These are phyloP conservation scores for Coemansia sp. DNA, from an alignment of 192 early-diverging fungal genomes.

Conservation along the genomic window DNA sequence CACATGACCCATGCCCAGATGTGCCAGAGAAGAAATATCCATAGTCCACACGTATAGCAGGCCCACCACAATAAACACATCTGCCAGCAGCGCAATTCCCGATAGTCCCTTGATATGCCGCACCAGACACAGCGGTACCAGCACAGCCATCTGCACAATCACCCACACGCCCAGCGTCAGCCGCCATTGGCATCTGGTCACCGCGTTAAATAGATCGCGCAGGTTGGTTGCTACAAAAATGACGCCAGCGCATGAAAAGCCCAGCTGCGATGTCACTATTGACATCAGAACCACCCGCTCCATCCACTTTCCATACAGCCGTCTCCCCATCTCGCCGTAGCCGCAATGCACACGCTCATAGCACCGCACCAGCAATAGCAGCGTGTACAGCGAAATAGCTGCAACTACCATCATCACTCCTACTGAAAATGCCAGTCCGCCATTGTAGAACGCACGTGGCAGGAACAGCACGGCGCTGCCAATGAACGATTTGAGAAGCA, in stretches of 20 bases:
- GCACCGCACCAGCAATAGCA: conserved; percentile 62
- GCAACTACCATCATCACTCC: conserved; percentile 55
- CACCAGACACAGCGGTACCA: conserved; percentile 82
- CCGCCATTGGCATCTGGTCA: conserved; percentile 60
- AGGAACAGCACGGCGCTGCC: conserved; percentile 71
- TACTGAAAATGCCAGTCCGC: conserved; percentile 63
- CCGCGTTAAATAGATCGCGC: conserved; percentile 63
- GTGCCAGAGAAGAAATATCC: conserved; percentile 64
- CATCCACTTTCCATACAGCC: conserved; percentile 59
- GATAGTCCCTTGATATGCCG: conserved; percentile 87
- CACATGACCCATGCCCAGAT: conserved; percentile 59
- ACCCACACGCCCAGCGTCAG: conserved; percentile 71
- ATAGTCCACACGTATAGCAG: conserved; percentile 78
- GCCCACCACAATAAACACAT: conserved; percentile 85
- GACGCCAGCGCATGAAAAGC: conserved; percentile 80
- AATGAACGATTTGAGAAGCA: conserved; percentile 76
- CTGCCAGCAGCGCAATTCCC: conserved; percentile 79
- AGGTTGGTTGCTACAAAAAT: conserved; percentile 89
- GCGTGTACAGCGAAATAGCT: conserved; percentile 58
- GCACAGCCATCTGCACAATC: conserved; percentile 63
- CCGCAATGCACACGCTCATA: conserved; percentile 54
- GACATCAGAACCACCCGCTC: conserved; percentile 60
- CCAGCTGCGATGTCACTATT: conserved; percentile 73
- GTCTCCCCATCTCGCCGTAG: conserved; percentile 65
- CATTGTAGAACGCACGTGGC: conserved; percentile 72